Base-by-base conservation (phyloP, 1,284 basidiomycete genomes). In the Ceratobasidium sp. region DNA sequence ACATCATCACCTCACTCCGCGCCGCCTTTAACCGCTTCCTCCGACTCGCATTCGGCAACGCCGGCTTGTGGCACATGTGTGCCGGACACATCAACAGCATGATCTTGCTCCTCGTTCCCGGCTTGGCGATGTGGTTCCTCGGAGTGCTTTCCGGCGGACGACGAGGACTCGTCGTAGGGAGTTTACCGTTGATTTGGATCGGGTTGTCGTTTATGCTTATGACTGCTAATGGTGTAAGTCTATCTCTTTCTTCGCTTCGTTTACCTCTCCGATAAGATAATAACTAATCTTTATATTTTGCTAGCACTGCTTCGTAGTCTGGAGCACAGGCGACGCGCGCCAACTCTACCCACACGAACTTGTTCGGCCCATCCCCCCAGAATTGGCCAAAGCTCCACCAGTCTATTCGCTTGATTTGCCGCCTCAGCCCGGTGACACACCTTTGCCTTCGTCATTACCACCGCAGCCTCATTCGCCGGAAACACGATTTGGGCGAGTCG, bases 311-410 rank as follows among this genome's bases (percentile, higher is more conserved):
- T 65, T 68, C 20, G n/a, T 12, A 10, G 54, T 76, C 7, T 68
- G 67, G 5, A n/a, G 12, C 7, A 66, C 73, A 23, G 73, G 73
- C 2, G 61, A 76, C 42, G 73, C 62, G 26, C 73, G 62, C 2
- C 64, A 76, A 57, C 74, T 76, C 26, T 76, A 59, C 50, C 28
- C 62, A 46, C 42, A 66, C 62, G 74, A 76, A 20, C 12, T 59
- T 26, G 48, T 9, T 26, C 62, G 74, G 26, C 52, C 64, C 15
- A 2, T 67, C 0, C 54, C 54, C 6, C 23, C 65, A 4, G 64
- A 56, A 40, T n/a, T 48, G 46, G 10, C 46, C 46, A 48, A 48
- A 17, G 46, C 46, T 17, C 74, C 74, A 28, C 74, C 74, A 20
- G n/a, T 67, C 2, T 76, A 67, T 56, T 76, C 74, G 5, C 50